Evolutionary conservation across 2,329 filamentous ascomycete genomes (phyloP).

Genomic region (Lachnum nothofagi): DNA sequence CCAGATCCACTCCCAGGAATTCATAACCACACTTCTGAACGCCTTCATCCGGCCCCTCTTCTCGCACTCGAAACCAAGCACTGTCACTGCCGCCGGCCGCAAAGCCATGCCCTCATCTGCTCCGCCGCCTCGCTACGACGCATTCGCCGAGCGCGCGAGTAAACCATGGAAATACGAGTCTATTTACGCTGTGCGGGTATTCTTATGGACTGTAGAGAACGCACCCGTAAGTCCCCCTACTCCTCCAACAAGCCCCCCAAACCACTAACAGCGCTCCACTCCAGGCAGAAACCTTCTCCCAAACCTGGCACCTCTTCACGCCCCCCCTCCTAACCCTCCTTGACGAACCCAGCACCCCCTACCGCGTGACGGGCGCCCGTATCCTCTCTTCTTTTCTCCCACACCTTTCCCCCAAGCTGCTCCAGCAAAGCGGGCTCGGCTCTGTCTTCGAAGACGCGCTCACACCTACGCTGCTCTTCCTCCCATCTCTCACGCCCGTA

Average conservation of each 20-base stretch:
- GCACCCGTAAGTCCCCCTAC: constrained; percentile 42
- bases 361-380: constrained; percentile 52
- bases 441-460: constrained; percentile 64
- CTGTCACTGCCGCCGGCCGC: constrained; percentile 53
- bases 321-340: constrained; percentile 65
- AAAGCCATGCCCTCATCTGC: constrained; percentile 44
- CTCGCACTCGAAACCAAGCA: constrained; percentile 47
- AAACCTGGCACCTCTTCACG: constrained; percentile 62
- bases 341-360: constrained; percentile 53
- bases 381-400: constrained; percentile 51
- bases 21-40: constrained; percentile 54
- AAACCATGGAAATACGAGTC: constrained; percentile 59
- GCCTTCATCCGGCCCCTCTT: constrained; percentile 65
- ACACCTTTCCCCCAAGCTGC: constrained; percentile 47
- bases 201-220: constrained; percentile 55
- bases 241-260: too few relatives aligned
- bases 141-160: constrained; percentile 35
- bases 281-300: constrained; percentile 42
- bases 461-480: constrained; percentile 66
- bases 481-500: constrained; percentile 73
- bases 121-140: constrained; percentile 35
- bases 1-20: constrained; percentile 25
- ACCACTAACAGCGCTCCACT: too few relatives aligned
- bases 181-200: constrained; percentile 48
- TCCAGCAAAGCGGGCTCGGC: constrained; percentile 59